A percentile compares a stretch with the other conserved stretches of the same genome.
These are phyloP conservation scores for Alternaria hordeiaustralica DNA, from an alignment of 2,329 filamentous ascomycete species.

Conservation along the genomic window DNA sequence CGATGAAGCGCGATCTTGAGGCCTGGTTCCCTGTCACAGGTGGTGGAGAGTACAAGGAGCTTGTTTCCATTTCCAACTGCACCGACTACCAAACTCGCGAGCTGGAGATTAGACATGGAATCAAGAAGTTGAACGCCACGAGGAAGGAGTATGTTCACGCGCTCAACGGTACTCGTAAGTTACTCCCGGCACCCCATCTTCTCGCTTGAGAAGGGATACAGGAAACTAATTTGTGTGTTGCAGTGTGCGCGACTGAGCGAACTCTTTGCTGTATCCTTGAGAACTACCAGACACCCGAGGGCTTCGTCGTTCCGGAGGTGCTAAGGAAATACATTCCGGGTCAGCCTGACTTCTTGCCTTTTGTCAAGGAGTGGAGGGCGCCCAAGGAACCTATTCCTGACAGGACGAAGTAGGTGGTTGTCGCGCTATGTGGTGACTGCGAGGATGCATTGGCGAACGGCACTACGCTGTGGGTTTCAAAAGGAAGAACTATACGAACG, in stretches of 20 bases:
- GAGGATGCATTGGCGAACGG: background rate
- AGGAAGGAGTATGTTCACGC: conserved; percentile 96
- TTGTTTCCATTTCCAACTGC: conserved; percentile 97
- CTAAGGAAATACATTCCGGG: conserved; percentile 76
- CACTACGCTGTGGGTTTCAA: background rate
- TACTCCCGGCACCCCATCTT: background rate
- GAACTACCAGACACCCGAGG: conserved; percentile 92
- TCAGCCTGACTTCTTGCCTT: conserved; percentile 86
- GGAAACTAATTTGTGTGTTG: background rate
- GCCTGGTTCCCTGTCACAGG: conserved; percentile 68
- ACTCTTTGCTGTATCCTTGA: conserved; percentile 94
- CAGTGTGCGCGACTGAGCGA: conserved; percentile 84
- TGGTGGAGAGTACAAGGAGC: conserved; percentile 94
- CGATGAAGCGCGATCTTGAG: conserved; percentile 94
- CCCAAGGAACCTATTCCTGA: conserved; percentile 38
- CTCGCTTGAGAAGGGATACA: background rate
- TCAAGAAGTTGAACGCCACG: conserved; percentile 74
- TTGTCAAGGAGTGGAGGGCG: conserved; percentile 70
- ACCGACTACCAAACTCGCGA: conserved; percentile 96
- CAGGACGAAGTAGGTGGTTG: conserved; percentile 16
- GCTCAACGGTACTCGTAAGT: conserved; percentile 72
- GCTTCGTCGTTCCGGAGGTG: conserved; percentile 50
- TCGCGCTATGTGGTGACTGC: background rate
- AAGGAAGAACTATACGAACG: background rate
- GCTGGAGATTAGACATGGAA: conserved; percentile 88